Evolutionary conservation across 169 alveolate species (phyloP).

Genomic region (Plasmodium berghei): DNA sequence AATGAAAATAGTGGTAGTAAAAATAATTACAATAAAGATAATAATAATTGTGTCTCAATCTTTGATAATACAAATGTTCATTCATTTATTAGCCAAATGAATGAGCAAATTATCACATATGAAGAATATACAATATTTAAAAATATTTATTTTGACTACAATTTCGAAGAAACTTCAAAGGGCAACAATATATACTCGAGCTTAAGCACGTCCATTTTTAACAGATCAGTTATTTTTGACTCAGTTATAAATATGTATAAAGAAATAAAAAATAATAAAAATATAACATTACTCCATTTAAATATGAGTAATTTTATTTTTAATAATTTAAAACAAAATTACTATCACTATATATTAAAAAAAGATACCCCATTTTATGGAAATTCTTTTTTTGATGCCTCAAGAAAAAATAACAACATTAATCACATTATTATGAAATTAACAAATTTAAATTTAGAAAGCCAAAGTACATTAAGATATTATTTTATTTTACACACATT

Average conservation of each 20-base stretch:
- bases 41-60: not conserved
- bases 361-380: not conserved
- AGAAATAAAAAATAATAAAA: slow-evolving; percentile 55
- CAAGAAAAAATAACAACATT: not conserved
- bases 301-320: slow-evolving; percentile 32
- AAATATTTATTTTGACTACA: slow-evolving; percentile 26
- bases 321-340: slow-evolving; percentile 57
- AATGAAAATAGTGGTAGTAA: not conserved
- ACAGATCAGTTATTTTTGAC: slow-evolving; percentile 55
- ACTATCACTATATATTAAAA: slow-evolving; percentile 30
- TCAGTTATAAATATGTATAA: slow-evolving; percentile 55
- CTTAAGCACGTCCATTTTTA: slow-evolving; percentile 34
- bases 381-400: not conserved
- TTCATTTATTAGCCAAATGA: not conserved
- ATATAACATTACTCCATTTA: slow-evolving; percentile 27
- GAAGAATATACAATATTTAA: slow-evolving; percentile 73
- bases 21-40: not conserved
- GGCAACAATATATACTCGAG: slow-evolving; percentile 13
- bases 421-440: too few relatives aligned
- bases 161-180: slow-evolving; percentile 1
- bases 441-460: not conserved
- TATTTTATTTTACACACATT: slow-evolving; percentile 29
- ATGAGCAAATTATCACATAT: slow-evolving; percentile 16
- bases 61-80: not conserved
- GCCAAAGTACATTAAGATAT: slow-evolving; percentile 33